Conservation (phyloP, 2,329 filamentous ascomycete genomes). For the Apiospora rasikravindrae region DNA sequence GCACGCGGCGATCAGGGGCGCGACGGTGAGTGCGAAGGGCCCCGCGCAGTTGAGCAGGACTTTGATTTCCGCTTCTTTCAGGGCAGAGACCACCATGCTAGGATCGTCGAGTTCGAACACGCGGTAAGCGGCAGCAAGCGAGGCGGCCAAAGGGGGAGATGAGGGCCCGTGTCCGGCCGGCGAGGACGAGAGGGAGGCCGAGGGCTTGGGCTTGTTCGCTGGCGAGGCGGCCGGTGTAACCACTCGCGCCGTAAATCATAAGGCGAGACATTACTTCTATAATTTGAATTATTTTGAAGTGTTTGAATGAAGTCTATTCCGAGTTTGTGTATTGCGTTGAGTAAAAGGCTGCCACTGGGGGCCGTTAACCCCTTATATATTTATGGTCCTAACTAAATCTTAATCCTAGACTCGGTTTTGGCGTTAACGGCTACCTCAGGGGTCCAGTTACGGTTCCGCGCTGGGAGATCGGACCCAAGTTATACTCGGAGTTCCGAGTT, state of each 20-base stretch:
- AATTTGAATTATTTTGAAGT: neutral
- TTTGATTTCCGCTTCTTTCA: neutral
- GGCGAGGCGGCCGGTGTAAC: conserved; percentile 31
- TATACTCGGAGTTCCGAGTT: too few relatives aligned
- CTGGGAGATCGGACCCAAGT: too few relatives aligned
- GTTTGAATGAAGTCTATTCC: neutral
- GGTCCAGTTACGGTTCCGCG: too few relatives aligned
- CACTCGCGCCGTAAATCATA: conserved; percentile 31
- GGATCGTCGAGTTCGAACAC: conserved; percentile 23
- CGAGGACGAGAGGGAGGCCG: conserved; percentile 25
- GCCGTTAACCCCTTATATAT: too few relatives aligned
- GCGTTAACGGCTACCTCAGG: too few relatives aligned
- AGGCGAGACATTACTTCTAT: conserved; percentile 17
- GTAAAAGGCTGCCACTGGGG: too few relatives aligned
- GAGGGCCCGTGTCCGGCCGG: conserved; percentile 17
- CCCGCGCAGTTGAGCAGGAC: conserved; percentile 33
- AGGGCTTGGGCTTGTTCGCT: conserved; percentile 24
- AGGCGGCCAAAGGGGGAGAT: neutral
- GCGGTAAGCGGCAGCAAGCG: neutral
- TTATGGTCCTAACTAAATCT: too few relatives aligned
- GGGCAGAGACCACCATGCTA: neutral
- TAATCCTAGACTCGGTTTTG: too few relatives aligned
- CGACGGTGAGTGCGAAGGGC: conserved; percentile 27
- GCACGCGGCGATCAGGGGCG: conserved; percentile 28
- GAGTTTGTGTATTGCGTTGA: neutral